Base-by-base conservation (phyloP, 148 eudicot species). In the Chenopodium berlandieri region DNA sequence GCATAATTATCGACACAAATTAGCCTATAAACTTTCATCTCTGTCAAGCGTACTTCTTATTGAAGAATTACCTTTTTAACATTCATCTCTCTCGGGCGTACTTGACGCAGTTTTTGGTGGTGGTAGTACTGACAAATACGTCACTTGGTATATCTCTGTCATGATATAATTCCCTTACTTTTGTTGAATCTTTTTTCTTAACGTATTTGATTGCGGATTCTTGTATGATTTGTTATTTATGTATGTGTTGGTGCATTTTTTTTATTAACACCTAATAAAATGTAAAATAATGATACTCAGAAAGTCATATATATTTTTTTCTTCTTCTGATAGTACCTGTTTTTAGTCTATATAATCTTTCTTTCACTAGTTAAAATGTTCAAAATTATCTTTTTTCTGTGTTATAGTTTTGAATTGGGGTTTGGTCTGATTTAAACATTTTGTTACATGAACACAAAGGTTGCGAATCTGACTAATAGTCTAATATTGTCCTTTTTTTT, bases 191-290 rank as follows among this genome's bases (percentile, higher is more conserved):
- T 13, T 34, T 34, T 40, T 40, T 6, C 8, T 40, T 40, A 5
- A 68, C 69, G 12, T 37, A 44, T n/a, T 7, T 44, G 44, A 40
- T 37, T 63, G 46, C 64, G 58, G 46, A 40, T 19, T 64, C 32
- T 77, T 12, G 52, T 23, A 64, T 44, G 48, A 9, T 37, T 77
- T 77, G 19, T 67, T 27, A 5, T 47, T 77, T 63, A 23, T 25
- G 23, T 30, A 77, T 77, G 58, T 77, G 56, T 63, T 62, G 19
- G 52, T 77, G 22, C 22, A 9, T 62, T 76, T 7, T 75, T 14
- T n/a, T 62, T 22, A 34, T 12, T 65, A 20, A 9, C 7, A 8
- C 46, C 48, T 67, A 48, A 69, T 5, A 37, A 78, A 14, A 7
- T 1, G 7, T 34, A 48, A 3, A 30, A 40, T 6, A 40, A 44